phyloP scores from a whole-genome alignment of 768 basidiomycete genomes.

The Sporobolomyces phaffii region DNA sequence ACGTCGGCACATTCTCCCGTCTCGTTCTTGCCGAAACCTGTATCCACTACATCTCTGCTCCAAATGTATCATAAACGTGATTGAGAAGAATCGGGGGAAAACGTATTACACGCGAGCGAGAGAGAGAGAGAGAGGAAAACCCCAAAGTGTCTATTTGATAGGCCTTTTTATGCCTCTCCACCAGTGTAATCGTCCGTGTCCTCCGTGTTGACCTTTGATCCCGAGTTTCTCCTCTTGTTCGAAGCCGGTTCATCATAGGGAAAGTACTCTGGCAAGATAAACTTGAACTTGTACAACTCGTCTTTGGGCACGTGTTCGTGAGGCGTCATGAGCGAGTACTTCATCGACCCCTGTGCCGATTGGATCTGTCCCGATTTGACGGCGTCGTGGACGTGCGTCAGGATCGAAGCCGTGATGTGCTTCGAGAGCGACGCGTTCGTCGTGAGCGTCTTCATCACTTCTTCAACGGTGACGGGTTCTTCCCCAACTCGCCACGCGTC shows the following conservation, averaged over 20 bases:
- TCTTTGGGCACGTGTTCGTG: constrained; percentile 54
- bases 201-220: neutral
- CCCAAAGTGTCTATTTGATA: too few relatives aligned
- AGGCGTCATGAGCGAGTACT: constrained; percentile 71
- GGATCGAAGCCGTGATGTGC: constrained; percentile 50
- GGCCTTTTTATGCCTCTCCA: neutral
- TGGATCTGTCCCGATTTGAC: constrained; percentile 57
- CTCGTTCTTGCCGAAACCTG: too few relatives aligned
- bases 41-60: too few relatives aligned
- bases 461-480: constrained; percentile 77
- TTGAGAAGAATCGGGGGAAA: neutral
- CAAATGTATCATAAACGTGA: too few relatives aligned
- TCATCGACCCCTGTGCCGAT: constrained; percentile 72
- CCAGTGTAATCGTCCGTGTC: constrained; percentile 10
- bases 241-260: constrained; percentile 24
- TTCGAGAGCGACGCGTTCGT: constrained; percentile 82
- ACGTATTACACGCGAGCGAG: too few relatives aligned
- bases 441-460: constrained; percentile 81
- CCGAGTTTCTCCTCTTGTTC: neutral
- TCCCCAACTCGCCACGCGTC: constrained; percentile 84
- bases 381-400: constrained; percentile 53
- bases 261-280: constrained; percentile 74
- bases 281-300: constrained; percentile 65
- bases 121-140: too few relatives aligned
- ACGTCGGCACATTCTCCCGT: too few relatives aligned